Evolutionary conservation across 1,284 basidiomycete genomes (phyloP).

Genomic region (Amylostereum areolatum): DNA sequence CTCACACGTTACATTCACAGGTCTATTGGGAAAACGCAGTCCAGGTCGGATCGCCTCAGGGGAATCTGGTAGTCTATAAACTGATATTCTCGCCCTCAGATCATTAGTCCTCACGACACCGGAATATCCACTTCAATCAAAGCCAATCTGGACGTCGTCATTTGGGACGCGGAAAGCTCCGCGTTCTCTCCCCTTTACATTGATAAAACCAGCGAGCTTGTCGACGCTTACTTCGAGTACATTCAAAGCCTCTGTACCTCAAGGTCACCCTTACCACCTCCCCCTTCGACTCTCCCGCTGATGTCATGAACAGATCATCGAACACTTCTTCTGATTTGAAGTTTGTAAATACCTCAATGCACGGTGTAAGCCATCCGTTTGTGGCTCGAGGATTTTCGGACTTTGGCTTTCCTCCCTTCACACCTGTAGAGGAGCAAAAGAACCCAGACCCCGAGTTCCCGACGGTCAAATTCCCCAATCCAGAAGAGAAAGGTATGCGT

Average conservation of each 20-base stretch:
- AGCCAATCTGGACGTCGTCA: constrained; percentile 50
- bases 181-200: constrained; percentile 37
- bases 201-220: constrained; percentile 56
- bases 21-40: constrained; percentile 85
- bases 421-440: constrained; percentile 58
- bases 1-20: constrained; percentile 25
- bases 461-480: constrained; percentile 80
- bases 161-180: constrained; percentile 37
- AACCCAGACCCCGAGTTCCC: constrained; percentile 77
- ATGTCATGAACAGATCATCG: constrained; percentile 22
- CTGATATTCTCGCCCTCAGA: constrained; percentile 34
- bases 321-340: constrained; percentile 18
- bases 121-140: constrained; percentile 66
- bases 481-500: constrained; percentile 72
- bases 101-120: constrained; percentile 74
- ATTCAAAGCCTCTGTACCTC: constrained; percentile 36
- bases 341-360: constrained; percentile 83
- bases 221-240: constrained; percentile 49
- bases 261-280: constrained; percentile 27
- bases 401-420: constrained; percentile 54
- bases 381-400: constrained; percentile 48
- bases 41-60: constrained; percentile 40
- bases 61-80: too few relatives aligned
- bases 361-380: constrained; percentile 73
- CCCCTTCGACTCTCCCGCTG: background rate